These are phyloP conservation scores for Mortierella hygrophila DNA, from an alignment of 192 early-diverging fungal species.

Conservation along the genomic window DNA sequence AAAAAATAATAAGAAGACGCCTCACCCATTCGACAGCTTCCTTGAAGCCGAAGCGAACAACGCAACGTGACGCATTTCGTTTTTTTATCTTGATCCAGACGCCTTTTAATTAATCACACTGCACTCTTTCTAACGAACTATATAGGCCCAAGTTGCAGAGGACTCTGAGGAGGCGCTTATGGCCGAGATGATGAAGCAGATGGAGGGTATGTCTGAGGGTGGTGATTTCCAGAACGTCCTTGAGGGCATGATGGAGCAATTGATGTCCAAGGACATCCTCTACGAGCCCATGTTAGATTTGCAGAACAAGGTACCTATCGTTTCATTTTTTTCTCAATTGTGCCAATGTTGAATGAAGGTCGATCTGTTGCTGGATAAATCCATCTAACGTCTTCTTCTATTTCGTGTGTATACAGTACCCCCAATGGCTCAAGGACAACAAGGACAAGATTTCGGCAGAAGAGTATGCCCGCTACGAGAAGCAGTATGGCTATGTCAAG, in stretches of 20 bases:
- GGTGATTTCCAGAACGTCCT: constrained; percentile 89
- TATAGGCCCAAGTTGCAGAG: constrained; percentile 64
- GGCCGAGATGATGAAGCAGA: constrained; percentile 87
- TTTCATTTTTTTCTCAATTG: neutral
- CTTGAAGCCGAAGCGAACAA: constrained; percentile 6
- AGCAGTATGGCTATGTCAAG: constrained; percentile 82
- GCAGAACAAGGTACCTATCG: constrained; percentile 70
- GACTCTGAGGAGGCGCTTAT: constrained; percentile 67
- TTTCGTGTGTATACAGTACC: constrained; percentile 73
- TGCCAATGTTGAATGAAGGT: neutral
- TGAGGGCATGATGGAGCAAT: constrained; percentile 89
- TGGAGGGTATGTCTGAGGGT: constrained; percentile 81
- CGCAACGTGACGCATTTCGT: neutral
- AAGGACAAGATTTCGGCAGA: constrained; percentile 74
- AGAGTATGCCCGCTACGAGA: constrained; percentile 81
- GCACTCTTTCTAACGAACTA: neutral
- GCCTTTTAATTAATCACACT: neutral
- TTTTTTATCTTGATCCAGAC: neutral
- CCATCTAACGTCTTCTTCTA: neutral
- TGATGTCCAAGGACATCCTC: constrained; percentile 94
- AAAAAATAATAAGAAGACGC: neutral
- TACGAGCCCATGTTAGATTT: constrained; percentile 98
- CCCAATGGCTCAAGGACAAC: constrained; percentile 88
- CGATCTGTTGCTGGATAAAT: neutral
- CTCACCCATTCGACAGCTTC: neutral